Evolutionary conservation across 805 yeast species (phyloP), one percentile per base, ranked within the genome.

Genomic region (Candida tallmaniae): DNA sequence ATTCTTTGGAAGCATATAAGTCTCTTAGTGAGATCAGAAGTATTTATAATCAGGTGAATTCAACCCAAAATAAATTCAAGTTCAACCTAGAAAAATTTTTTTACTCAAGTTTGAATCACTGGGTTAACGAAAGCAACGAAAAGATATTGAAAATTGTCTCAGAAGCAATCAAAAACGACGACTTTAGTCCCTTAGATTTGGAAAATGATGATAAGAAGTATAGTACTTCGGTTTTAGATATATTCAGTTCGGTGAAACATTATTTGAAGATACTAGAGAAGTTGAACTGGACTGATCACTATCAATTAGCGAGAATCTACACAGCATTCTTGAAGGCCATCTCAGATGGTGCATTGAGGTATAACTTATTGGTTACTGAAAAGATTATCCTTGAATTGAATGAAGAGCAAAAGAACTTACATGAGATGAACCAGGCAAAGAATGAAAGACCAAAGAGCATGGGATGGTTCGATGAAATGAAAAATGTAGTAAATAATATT

Each of bases 161-260:
- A 11, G 67, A 73, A 18, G 78, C 90, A 0, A 50, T 85, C 4
- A 60, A 64, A 7, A 69, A 64, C 8, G 96, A 88, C 51, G 48
- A 50, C 1, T 78, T 80, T 52, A 60, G 65, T 32, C 76, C 80
- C 0, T 48, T 78, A 12, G 75, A 76, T 41, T 36, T 62, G 14
- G 53, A 59, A 1, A 61, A 54, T 1, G 62, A 66, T 28, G 61
- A 56, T 2, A 61, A 62, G 40, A 62, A 62, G 35, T 60, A 68
- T 47, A 78, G 86, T 40, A 62, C 76, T 2, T 83, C 90, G 0
- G 83, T 82, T 1, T 51, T 73, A 15, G 93, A 84, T 51, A 69
- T 83, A 10, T 81, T 83, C 53, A 68, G 76, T 7, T 65, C 83
- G 52, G 68, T 83, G 23, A 71, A 72, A 39, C 78, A 78, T 34